These are phyloP conservation scores for Zygnema cylindricum DNA, from an alignment of 139 green algal genomes.

Conservation along the genomic window DNA sequence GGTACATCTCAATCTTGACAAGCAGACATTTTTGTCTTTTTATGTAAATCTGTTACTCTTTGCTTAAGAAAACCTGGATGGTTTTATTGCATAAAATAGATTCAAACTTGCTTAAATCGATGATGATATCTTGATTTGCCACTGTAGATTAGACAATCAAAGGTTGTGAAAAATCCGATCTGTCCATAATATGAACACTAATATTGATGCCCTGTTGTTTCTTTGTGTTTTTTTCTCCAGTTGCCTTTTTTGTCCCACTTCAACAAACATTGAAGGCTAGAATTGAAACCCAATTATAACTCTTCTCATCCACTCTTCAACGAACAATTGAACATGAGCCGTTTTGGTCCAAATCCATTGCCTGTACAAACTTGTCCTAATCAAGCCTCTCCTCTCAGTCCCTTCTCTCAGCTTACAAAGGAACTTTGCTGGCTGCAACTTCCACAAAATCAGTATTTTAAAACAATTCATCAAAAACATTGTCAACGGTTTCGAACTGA, in stretches of 20 bases:
- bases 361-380: not conserved
- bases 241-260: not conserved
- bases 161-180: too few species aligned
- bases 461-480: too few species aligned
- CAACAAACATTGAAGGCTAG: not conserved
- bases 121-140: not conserved
- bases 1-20: not conserved
- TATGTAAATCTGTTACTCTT: not conserved
- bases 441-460: too few species aligned
- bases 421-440: too few species aligned
- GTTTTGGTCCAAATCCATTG: too few species aligned
- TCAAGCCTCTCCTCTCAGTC: not conserved
- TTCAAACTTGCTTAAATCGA: not conserved
- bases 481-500: too few species aligned
- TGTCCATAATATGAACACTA: not conserved
- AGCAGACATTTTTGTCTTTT: not conserved
- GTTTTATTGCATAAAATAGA: not conserved
- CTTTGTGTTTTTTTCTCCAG: not conserved
- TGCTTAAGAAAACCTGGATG: not conserved
- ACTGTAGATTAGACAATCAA: not conserved
- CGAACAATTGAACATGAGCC: too few species aligned
- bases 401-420: not conserved
- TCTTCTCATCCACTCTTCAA: not conserved
- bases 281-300: not conserved
- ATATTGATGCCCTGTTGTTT: not conserved